Conservation (phyloP, 345 rosid species). For the Adansonia digitata region DNA sequence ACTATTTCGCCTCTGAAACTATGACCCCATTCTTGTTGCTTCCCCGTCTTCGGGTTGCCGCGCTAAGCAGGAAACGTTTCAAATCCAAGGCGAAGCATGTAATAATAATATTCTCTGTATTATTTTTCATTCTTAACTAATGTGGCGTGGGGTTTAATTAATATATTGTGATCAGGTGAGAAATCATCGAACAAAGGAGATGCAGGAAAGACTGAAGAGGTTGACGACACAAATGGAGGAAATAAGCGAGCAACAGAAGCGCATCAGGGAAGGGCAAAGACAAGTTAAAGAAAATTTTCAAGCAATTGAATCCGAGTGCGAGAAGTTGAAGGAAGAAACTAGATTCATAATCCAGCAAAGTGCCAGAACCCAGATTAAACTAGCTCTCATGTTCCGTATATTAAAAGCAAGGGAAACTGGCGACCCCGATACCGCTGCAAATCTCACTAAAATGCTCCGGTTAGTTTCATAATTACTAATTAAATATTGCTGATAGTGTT, state of each 20-base stretch:
- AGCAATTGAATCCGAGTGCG: not conserved
- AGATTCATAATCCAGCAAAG: conserved; percentile 9
- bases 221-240: conserved; percentile 3
- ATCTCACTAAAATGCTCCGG: conserved; percentile 1
- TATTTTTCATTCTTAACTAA: too few species aligned
- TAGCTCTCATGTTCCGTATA: conserved; percentile 12
- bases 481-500: not conserved
- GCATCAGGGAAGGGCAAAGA: conserved; percentile 8
- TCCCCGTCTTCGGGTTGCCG: not conserved
- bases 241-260: not conserved
- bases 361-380: not conserved
- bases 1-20: not conserved
- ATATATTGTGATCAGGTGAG: not conserved
- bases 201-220: not conserved
- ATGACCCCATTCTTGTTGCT: not conserved
- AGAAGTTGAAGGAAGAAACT: conserved; percentile 2
- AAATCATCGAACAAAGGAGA: too few species aligned
- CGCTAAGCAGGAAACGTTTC: not conserved
- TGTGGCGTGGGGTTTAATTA: not conserved
- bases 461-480: not conserved
- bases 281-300: conserved; percentile 4
- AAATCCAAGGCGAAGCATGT: not conserved
- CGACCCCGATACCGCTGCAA: not conserved
- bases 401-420: conserved; percentile 5
- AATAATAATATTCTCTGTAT: not conserved